Evolutionary conservation across 805 yeast genomes (phyloP).

Genomic region (Candida arabinofermentans): DNA sequence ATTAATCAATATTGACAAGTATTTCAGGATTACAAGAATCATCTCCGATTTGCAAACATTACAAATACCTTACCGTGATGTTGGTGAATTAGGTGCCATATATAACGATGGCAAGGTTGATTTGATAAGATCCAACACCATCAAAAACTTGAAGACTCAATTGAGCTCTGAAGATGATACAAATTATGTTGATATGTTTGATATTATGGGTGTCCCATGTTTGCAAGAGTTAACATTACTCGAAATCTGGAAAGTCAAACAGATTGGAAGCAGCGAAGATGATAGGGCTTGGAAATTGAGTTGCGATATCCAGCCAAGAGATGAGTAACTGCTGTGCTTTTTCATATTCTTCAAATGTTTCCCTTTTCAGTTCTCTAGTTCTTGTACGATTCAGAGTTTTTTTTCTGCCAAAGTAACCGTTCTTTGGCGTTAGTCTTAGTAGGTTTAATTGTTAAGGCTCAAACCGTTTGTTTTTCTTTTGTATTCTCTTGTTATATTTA

Average conservation of each 20-base stretch:
- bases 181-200: slow-evolving; percentile 31
- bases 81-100: slow-evolving; percentile 27
- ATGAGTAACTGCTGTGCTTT: slow-evolving; percentile 16
- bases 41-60: slow-evolving; percentile 64
- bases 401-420: too few relatives aligned
- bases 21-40: slow-evolving; percentile 60
- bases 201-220: slow-evolving; percentile 36
- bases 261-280: slow-evolving; percentile 51
- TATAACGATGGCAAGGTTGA: slow-evolving; percentile 25
- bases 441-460: too few relatives aligned
- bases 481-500: too few relatives aligned
- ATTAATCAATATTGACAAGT: slow-evolving; percentile 71
- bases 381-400: too few relatives aligned
- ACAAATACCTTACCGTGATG: slow-evolving; percentile 54
- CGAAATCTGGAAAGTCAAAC: slow-evolving; percentile 69
- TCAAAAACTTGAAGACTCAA: slow-evolving; percentile 22
- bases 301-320: slow-evolving; percentile 54
- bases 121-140: slow-evolving; percentile 27
- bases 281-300: slow-evolving; percentile 76
- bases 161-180: slow-evolving; percentile 10
- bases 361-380: neutral
- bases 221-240: slow-evolving; percentile 58
- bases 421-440: too few relatives aligned
- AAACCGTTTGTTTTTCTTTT: too few relatives aligned
- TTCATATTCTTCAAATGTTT: neutral